Evolutionary conservation across 31 red algal genomes (phyloP), one percentile per base, ranked within the genome.

Genomic region (Pterothamnion heteromorphum): DNA sequence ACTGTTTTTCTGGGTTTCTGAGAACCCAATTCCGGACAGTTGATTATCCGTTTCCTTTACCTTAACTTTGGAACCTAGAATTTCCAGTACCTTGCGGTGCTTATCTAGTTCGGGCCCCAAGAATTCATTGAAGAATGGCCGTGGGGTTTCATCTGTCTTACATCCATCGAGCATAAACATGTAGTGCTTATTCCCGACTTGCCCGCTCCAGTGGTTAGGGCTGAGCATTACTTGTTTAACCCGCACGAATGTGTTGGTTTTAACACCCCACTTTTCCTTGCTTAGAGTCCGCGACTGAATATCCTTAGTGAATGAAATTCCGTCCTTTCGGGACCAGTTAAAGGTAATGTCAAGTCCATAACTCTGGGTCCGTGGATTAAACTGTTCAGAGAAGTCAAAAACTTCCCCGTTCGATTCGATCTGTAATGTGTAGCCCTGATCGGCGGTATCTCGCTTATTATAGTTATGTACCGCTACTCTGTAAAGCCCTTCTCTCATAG

Each of bases 41-140:
- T 32, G 26, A 30, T 76, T 76, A 26, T 26, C 26, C 26, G 23
- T 32, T 30, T 26, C 72, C 72, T 26, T 32, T 30, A 26, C 23
- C 23, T 32, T 26, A 26, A 32, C 72, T 32, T 76, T 76, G 72
- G 72, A 76, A 26, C 72, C 72, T 30, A 76, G 72, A 32, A 76
- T 32, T 76, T 76, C 72, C 26, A 76, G 30, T 32, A 76, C 72
- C 72, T 76, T 76, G 72, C 72, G 72, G 72, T 76, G 72, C 23
- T 32, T 26, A 30, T 26, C 30, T 32, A 76, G 72, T 30, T 76
- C 72, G 30, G 23, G 23, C 23, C 72, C 26, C 23, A 76, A 32
- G 72, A 76, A 76, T 32, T 76, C 72, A 76, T 76, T 76, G 72
- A 30, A 76, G 72, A 76, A 30, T 32, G 26, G 26, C 26, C 72